A percentile compares a stretch with the other conserved stretches of the same genome.
Conservation (phyloP, 2,329 filamentous ascomycete species). For the Ceratocystiopsis brevicomis region DNA sequence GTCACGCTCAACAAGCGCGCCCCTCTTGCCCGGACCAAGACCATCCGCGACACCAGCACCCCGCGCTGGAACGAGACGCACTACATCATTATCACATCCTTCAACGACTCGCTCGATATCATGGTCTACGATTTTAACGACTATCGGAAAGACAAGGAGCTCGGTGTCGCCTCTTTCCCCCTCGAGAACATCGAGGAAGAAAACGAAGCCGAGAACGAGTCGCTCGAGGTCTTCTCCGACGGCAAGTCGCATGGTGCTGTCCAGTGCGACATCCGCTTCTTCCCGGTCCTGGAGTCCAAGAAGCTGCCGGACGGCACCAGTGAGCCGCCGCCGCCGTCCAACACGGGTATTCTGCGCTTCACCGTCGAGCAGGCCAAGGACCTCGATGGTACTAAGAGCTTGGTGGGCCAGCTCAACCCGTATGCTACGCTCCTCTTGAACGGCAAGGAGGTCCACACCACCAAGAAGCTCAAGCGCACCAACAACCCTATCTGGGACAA, state of each 20-base stretch:
- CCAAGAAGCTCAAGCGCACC: slow-evolving; percentile 85
- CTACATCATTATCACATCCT: slow-evolving; percentile 83
- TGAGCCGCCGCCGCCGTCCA: slow-evolving; percentile 69
- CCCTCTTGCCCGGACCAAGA: slow-evolving; percentile 76
- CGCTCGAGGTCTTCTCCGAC: slow-evolving; percentile 65
- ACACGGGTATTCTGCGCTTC: slow-evolving; percentile 85
- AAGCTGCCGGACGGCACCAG: slow-evolving; percentile 58
- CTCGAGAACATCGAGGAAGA: slow-evolving; percentile 67
- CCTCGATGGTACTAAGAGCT: slow-evolving; percentile 75
- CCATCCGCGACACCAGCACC: slow-evolving; percentile 62
- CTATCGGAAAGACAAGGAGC: slow-evolving; percentile 86
- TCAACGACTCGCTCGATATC: slow-evolving; percentile 72
- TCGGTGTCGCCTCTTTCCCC: slow-evolving; percentile 70
- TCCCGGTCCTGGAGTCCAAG: slow-evolving; percentile 64
- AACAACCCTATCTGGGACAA: slow-evolving; percentile 96
- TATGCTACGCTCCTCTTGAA: slow-evolving; percentile 82
- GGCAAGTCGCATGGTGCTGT: slow-evolving; percentile 70
- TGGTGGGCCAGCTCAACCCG: slow-evolving; percentile 79
- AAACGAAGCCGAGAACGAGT: slow-evolving; percentile 63
- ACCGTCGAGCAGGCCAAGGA: slow-evolving; percentile 94
- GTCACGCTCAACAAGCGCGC: slow-evolving; percentile 70
- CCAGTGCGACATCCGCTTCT: slow-evolving; percentile 75
- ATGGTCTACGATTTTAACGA: slow-evolving; percentile 88
- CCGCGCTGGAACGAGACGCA: slow-evolving; percentile 94
- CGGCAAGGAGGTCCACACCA: slow-evolving; percentile 73